Percentiles rank a stretch among this genome's conserved stretches.
Conservation (phyloP, 2,329 filamentous ascomycete genomes). For the Venturia oleaginea region DNA sequence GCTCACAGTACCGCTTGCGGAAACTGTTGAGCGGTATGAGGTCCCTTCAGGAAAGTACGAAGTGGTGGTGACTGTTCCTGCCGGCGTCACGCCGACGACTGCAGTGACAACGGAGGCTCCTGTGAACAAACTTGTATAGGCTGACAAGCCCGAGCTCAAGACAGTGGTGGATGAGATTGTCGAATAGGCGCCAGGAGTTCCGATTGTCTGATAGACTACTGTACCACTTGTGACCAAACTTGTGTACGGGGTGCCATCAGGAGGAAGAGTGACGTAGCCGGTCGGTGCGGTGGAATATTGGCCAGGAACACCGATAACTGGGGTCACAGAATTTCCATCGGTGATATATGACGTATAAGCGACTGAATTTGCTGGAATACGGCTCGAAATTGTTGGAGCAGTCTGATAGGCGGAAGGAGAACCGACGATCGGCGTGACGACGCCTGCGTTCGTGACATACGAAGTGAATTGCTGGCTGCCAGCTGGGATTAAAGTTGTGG, state of each 20-base stretch:
- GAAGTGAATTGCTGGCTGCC: neutral
- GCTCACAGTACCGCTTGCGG: neutral
- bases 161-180: neutral
- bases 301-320: neutral
- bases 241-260: neutral
- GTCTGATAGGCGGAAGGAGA: neutral
- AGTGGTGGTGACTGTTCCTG: neutral
- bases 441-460: neutral
- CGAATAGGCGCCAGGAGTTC: neutral
- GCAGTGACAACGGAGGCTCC: neutral
- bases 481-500: neutral
- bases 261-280: neutral
- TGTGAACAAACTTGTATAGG: neutral
- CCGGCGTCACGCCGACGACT: neutral
- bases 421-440: neutral
- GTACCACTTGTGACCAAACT: neutral
- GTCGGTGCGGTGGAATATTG: neutral
- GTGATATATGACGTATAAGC: neutral
- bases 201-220: neutral
- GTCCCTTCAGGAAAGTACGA: neutral
- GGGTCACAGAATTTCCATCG: neutral
- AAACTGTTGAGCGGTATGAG: neutral
- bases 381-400: neutral
- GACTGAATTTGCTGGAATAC: neutral
- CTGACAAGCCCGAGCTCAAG: neutral